phyloP scores from a whole-genome alignment of 2,329 filamentous ascomycete genomes.

The Trichoderma semiorbis region DNA sequence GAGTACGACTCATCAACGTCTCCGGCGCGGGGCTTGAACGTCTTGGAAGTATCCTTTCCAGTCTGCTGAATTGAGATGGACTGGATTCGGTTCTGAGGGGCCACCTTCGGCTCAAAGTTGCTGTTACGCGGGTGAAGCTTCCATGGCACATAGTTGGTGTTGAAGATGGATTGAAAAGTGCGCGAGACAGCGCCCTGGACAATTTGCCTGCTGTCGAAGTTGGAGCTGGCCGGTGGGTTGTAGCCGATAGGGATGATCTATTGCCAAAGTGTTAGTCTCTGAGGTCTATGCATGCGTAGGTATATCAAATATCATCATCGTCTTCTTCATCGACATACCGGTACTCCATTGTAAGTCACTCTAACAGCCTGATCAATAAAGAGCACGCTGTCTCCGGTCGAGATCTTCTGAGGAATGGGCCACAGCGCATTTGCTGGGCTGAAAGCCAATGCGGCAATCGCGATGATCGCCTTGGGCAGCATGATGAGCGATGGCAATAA shows the following conservation, averaged over 20 bases:
- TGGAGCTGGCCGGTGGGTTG: conserved; percentile 35
- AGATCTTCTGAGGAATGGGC: conserved; percentile 53
- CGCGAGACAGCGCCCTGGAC: conserved; percentile 57
- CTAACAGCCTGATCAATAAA: conserved; percentile 51
- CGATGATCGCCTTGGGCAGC: conserved; percentile 25
- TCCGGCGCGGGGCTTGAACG: conserved; percentile 59
- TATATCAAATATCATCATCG: not conserved
- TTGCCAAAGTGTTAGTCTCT: conserved; percentile 29
- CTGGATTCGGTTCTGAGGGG: conserved; percentile 46
- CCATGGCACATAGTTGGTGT: conserved; percentile 72
- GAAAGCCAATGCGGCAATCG: conserved; percentile 39
- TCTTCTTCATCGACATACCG: not conserved
- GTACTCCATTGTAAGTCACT: conserved; percentile 55
- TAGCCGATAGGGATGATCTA: conserved; percentile 47
- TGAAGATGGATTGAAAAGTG: conserved; percentile 61
- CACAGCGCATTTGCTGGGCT: conserved; percentile 50
- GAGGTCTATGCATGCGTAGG: not conserved
- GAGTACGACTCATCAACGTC: conserved; percentile 74
- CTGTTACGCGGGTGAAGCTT: conserved; percentile 65
- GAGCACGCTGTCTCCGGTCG: conserved; percentile 49
- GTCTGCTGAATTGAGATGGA: conserved; percentile 65
- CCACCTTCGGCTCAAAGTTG: conserved; percentile 58
- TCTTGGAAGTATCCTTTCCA: conserved; percentile 46
- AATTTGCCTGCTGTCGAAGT: conserved; percentile 49
- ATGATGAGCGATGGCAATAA: conserved; percentile 4